Base-by-base conservation (phyloP, 306 rosid species). In the Sechiopsis laciniata region DNA sequence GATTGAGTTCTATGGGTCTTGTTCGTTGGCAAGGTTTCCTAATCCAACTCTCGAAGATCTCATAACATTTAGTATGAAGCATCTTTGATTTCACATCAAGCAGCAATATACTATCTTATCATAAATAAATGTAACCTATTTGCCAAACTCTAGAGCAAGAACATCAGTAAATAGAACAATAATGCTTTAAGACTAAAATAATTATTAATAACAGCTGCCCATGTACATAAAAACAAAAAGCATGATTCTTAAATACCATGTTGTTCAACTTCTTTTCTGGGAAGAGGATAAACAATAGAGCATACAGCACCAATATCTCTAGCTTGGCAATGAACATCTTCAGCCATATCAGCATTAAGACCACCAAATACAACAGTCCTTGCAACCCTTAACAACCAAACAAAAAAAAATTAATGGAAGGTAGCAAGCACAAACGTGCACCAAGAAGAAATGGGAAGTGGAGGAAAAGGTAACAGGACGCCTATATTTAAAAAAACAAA, bases 291-390 rank as follows among this genome's bases (percentile, higher is more conserved):
- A 70, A 85, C 87, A 57, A 89, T 76, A 58, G 91, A 88, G 79
- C 92, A 89, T 75, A 89, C 88, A 35, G 80, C 78, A 50, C 91
- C 97, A 75, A 84, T 72, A 78, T 89, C 87, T 80, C 79, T 84
- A 72, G 92, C 97, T 80, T 52, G 79, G 74, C 78, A 8, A 61
- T 91, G 96, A 83, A 89, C 89, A 71, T 78, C 87, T 80, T 86
- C 95, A 7, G 96, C 96, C 86, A 94, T 87, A 58, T 78, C 85
- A 37, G 88, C 85, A 83, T 85, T 80, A 52, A 83, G 97, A 78
- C 96, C 90, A 52, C 97, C 97, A 66, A 91, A 81, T 76, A 91
- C 79, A 68, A 94, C 90, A 67, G 96, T 91, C 81, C 96, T 91
- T 50, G 97, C 97, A 86, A 91, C 90, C 90, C 97, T 94, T 82